Conservation (phyloP, 1,139 yeast genomes). For the Suhomyces wounanorum region DNA sequence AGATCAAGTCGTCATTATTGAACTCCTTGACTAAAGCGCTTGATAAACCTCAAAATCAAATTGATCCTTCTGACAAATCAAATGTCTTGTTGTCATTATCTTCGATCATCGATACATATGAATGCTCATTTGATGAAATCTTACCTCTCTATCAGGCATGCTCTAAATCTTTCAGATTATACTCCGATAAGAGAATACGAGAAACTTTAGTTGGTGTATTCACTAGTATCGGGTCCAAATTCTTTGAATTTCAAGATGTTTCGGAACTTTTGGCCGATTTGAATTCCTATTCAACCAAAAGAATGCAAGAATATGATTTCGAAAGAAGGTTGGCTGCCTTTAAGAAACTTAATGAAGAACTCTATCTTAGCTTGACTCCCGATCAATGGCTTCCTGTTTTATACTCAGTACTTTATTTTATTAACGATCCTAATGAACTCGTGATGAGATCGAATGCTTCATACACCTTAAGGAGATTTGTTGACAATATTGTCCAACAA, state of each 20-base stretch:
- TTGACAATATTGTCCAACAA: slow-evolving; percentile 55
- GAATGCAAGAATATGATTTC: slow-evolving; percentile 78
- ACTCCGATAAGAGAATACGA: slow-evolving; percentile 63
- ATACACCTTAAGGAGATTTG: slow-evolving; percentile 61
- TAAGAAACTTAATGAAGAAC: slow-evolving; percentile 59
- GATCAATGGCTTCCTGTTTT: slow-evolving; percentile 82
- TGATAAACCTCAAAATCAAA: slow-evolving; percentile 59
- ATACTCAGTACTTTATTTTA: slow-evolving; percentile 65
- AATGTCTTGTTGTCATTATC: slow-evolving; percentile 62
- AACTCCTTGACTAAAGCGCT: slow-evolving; percentile 62
- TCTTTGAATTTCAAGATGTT: slow-evolving; percentile 45
- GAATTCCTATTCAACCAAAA: slow-evolving; percentile 64
- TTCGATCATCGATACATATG: slow-evolving; percentile 52
- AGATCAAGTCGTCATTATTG: slow-evolving; percentile 57
- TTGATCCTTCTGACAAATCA: slow-evolving; percentile 56
- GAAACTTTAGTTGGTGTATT: slow-evolving; percentile 61
- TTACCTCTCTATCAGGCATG: slow-evolving; percentile 54
- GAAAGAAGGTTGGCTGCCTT: slow-evolving; percentile 72
- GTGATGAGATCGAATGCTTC: slow-evolving; percentile 81
- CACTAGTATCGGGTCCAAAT: slow-evolving; percentile 56
- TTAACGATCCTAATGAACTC: slow-evolving; percentile 78
- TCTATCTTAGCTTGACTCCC: slow-evolving; percentile 46
- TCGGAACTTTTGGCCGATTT: slow-evolving; percentile 59
- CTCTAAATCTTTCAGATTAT: slow-evolving; percentile 60
- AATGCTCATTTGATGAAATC: slow-evolving; percentile 56